Base-by-base conservation (phyloP, 768 basidiomycete genomes). In the Amanita pallidorosea region DNA sequence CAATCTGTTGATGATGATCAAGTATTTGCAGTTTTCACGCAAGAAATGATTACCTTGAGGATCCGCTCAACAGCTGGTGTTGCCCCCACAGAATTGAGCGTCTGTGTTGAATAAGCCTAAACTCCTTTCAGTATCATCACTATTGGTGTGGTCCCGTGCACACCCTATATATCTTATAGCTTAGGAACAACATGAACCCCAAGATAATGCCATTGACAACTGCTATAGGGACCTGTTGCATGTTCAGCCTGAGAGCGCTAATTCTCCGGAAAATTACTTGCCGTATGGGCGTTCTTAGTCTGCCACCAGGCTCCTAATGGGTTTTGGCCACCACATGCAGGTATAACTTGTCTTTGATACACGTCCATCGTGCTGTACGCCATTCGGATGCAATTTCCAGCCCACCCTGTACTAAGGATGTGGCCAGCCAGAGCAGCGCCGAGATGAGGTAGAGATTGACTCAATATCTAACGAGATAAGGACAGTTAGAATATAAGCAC, bases 381-480 rank as follows among this genome's bases (percentile, higher is more conserved):
- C 7, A 62, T 66, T 8, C 51, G 40, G 20, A 80, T 56, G 13
- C 74, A 66, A 53, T 67, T 78, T 11, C 63, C 65, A 4, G 74
- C 64, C 78, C 78, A 80, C 6, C 55, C 69, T 4, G 73, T 71
- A 5, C 68, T 70, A 8, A 80, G 59, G 17, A 69, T 56, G 53
- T 77, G 76, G 4, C 72, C 75, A 18, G 64, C 65, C 8, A 80
- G 53, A 2, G 70, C 68, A 27, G 76, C 73, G 2, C 67, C 70
- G 37, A 79, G 63, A 55, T 77, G 75, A 5, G 78, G 77, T 34
- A 75, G 66, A 0, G 75, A 76, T 56, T 79, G 76, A 48, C 68
- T 70, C 44, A 77, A 51, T 38, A 80, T 64, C 77, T 79, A 48
- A 27, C 50, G 12, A 12, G 31, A 11, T 3, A 31, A 3, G 31